Evolutionary conservation across 371 early-diverging fungal genomes (phyloP).

Genomic region (Mucor piriformis): DNA sequence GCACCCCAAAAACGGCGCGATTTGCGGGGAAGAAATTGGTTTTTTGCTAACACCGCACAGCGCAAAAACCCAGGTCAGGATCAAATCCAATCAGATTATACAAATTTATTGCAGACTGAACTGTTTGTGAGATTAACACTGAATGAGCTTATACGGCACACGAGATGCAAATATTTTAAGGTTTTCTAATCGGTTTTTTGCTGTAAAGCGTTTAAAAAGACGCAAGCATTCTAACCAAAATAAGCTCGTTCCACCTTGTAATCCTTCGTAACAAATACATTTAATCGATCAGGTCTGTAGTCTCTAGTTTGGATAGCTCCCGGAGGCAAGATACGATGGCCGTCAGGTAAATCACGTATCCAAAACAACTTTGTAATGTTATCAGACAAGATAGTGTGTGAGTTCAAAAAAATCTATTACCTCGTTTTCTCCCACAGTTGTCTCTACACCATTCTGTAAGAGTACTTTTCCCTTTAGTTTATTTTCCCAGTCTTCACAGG

Average conservation of each 20-base stretch:
- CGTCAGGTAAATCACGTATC: conserved; percentile 33
- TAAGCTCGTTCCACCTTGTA: conserved; percentile 22
- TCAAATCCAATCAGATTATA: no score
- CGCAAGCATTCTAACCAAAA: conserved; percentile 27
- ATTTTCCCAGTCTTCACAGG: conserved; percentile 5
- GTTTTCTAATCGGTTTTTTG: no score
- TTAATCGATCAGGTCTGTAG: conserved; percentile 38
- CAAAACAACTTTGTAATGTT: conserved; percentile 4
- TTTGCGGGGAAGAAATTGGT: no score
- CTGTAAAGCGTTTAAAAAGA: no score
- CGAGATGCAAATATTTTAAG: no score
- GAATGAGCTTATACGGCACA: no score
- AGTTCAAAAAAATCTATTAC: not conserved
- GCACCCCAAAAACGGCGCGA: no score
- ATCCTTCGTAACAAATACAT: conserved; percentile 34
- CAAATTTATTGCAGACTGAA: no score
- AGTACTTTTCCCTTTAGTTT: conserved; percentile 9
- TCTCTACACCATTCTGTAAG: not conserved
- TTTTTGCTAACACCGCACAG: no score
- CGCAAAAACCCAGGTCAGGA: no score
- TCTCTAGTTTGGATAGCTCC: conserved; percentile 37
- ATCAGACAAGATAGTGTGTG: no score
- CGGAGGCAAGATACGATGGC: conserved; percentile 31
- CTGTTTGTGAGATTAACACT: no score
- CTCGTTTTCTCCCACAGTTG: not conserved